Conservation (phyloP, 2,329 filamentous ascomycete species). For the Nemania diffusa region DNA sequence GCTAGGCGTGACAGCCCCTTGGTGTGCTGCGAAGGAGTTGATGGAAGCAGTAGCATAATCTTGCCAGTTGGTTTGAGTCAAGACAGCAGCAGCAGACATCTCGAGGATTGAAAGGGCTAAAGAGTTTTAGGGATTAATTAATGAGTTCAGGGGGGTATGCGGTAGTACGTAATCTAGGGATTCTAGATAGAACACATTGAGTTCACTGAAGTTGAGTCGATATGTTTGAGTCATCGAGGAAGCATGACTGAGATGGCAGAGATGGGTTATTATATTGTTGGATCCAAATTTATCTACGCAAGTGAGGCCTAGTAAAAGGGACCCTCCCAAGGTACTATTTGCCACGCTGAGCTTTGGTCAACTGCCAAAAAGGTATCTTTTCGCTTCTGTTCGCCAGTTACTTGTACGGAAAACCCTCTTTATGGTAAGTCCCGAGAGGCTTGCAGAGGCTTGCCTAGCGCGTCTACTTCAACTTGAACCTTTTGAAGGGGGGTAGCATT, state of each 20-base stretch:
- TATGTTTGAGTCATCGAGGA: not conserved
- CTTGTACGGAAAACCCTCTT: no score
- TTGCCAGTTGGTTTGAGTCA: slow-evolving; percentile 33
- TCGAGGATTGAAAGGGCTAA: slow-evolving; percentile 5
- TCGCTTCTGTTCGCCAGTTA: no score
- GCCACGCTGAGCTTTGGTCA: no score
- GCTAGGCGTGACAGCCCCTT: slow-evolving; percentile 29
- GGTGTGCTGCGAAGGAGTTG: slow-evolving; percentile 30
- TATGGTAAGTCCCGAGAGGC: no score
- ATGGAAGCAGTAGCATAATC: slow-evolving; percentile 28
- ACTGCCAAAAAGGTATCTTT: no score
- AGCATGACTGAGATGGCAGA: not conserved
- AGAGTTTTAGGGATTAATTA: not conserved
- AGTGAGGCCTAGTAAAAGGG: no score
- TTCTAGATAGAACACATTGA: not conserved
- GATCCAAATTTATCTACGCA: not conserved
- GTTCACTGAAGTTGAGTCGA: not conserved
- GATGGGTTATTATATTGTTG: not conserved
- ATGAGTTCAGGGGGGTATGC: not conserved
- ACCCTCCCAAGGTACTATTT: no score
- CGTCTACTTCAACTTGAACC: no score
- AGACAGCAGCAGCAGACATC: slow-evolving; percentile 27
- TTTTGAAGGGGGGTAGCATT: no score
- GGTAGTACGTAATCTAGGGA: not conserved
- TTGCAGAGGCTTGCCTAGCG: no score